Base-by-base conservation (phyloP, 495 filamentous ascomycete species). In the Trichoderma parareesei region DNA sequence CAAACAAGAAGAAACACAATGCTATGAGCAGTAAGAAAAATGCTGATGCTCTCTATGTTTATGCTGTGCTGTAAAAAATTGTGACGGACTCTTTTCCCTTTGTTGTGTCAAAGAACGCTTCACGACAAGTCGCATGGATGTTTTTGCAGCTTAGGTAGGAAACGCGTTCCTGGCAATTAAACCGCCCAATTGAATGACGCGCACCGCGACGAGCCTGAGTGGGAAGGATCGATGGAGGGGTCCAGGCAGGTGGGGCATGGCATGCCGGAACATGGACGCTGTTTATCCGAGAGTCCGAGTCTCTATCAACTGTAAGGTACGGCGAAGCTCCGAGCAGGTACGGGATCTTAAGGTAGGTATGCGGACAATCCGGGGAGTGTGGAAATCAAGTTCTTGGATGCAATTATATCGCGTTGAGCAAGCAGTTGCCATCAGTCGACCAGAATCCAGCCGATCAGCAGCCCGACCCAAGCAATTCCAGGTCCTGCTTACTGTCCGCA, bases 221-320 rank as follows among this genome's bases (percentile, higher is more conserved):
- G 53, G 53, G 53, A 57, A 57, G 53, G 20, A 57, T 38, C 53
- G 27, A 57, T 57, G 53, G 53, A 57, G 53, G 53, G 53, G 53
- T 57, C 53, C 53, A 16, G 20, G 27, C 16, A 57, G 37, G 53
- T 57, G 53, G 53, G 53, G 53, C 53, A 57, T 10, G 27, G 27
- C 27, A 27, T 27, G 27, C 1, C 27, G 27, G 27, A 27, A 27
- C 1, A 0, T 27, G 27, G 27, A 27, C 0, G 27, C 27, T 27
- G 27, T 27, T 27, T 27, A 27, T 27, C 27, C 27, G 27, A 27
- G 27, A 2, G 27, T 27, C 27, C 2, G 27, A 27, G 27, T 27
- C 27, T 27, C 1, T 27, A 27, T 27, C 27, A 27, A 27, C 27
- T 27, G 27, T 0, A 27, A 27, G 27, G 27, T 27, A 27, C 27